Percentiles rank a stretch among this genome's conserved stretches.
phyloP scores from a whole-genome alignment of 2,329 filamentous ascomycete species.

The Pseudocercospora fuligena region DNA sequence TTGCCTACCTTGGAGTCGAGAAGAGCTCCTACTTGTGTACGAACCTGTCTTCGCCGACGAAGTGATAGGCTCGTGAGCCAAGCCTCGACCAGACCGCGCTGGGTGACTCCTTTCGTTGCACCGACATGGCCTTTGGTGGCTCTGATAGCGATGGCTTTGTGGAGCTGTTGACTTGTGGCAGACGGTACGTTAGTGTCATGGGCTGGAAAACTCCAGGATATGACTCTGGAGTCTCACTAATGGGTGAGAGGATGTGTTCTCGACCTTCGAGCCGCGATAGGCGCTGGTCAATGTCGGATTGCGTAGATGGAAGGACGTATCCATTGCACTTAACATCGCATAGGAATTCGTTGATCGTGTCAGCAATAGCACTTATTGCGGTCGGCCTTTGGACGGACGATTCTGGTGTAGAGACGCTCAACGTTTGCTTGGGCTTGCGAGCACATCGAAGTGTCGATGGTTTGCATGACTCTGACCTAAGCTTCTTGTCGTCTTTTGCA shows the following conservation, averaged over 20 bases:
- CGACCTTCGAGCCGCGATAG: conserved; percentile 6
- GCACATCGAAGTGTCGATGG: not conserved
- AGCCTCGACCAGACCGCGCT: conserved; percentile 13
- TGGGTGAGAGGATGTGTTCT: conserved; percentile 19
- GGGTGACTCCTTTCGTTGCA: not conserved
- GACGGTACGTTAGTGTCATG: conserved; percentile 15
- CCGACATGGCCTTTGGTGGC: not conserved
- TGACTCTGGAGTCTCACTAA: conserved; percentile 14
- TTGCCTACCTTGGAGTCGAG: not conserved
- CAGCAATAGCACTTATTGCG: not conserved
- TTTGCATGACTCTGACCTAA: conserved; percentile 4
- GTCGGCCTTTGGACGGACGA: not conserved
- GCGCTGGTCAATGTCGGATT: conserved; percentile 12
- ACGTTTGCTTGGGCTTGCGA: not conserved
- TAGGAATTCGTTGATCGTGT: conserved; percentile 18
- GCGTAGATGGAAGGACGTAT: conserved; percentile 7
- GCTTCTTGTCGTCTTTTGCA: conserved; percentile 9
- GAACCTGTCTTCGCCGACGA: conserved; percentile 14
- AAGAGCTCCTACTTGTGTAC: conserved; percentile 5
- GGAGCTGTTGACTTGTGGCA: conserved; percentile 8
- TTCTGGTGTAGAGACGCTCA: not conserved
- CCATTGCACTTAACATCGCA: conserved; percentile 11
- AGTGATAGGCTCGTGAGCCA: conserved; percentile 17
- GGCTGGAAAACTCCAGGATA: conserved; percentile 16
- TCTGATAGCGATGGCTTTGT: conserved; percentile 16